Base-by-base conservation (phyloP, 106 monocot species). In the Ottelia alismoides region DNA sequence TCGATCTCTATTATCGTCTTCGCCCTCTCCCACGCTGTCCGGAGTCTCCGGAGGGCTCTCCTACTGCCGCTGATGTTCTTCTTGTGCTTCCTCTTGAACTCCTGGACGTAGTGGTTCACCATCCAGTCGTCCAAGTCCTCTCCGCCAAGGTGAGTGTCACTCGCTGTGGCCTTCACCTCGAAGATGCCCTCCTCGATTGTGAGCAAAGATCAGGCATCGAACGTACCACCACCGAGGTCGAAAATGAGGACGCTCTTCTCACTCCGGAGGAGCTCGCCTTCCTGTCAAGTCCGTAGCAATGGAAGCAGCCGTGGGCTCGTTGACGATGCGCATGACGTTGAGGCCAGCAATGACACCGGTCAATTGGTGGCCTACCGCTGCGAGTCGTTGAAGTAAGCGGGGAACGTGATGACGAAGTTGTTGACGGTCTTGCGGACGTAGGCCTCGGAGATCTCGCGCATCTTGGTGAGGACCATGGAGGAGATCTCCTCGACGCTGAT, bases 1-100 rank as follows among this genome's bases (percentile, higher is more conserved):
- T 54, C 53, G 28, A 54, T 54, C 53, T 54, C 53, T 18, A 54
- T 54, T 14, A 29, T 54, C 7, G 53, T 54, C 28, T 54, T n/a
- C n/a, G n/a, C n/a, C n/a, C n/a, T n/a, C n/a, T n/a, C n/a, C n/a
- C n/a, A n/a, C n/a, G n/a, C n/a, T 23, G 50, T 50, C n/a, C 50
- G 21, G 22, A 50, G 20, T 23, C 50, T 50, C 2, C 50, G 21
- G 22, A 50, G 50, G 0, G 50, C 50, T 24, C 50, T 50, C 22
- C 22, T 20, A 24, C 25, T 50, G 2, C 50, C 50, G n/a, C 2
- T 50, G 50, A 50, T 50, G 12, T 50, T 24, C 22, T 50, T 50
- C 50, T 50, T 50, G n/a, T n/a, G n/a, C n/a, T n/a, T n/a, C n/a
- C n/a, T n/a, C n/a, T n/a, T n/a, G n/a, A n/a, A n/a, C n/a, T 50